phyloP scores from a whole-genome alignment of 2,329 filamentous ascomycete species.

The Fusarium multiceps region DNA sequence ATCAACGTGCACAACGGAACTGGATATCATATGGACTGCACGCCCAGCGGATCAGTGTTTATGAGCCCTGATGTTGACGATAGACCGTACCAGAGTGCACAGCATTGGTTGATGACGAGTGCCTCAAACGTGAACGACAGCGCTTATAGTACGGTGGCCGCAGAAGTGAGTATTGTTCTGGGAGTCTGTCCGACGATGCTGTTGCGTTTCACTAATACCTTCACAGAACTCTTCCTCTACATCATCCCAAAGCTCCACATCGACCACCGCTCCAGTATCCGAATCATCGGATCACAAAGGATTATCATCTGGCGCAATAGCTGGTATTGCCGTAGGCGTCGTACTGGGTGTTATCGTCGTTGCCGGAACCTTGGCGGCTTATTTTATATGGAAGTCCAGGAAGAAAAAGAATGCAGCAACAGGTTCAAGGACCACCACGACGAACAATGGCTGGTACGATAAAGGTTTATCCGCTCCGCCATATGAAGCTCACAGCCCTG shows the following conservation, averaged over 20 bases:
- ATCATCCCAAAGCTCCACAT: neutral
- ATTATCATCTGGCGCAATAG: neutral
- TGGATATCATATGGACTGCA: constrained; percentile 46
- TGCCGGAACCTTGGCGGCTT: neutral
- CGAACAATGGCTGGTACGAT: accelerated
- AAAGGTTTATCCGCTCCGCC: accelerated
- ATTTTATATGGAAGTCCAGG: neutral
- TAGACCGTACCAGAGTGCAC: constrained; percentile 40
- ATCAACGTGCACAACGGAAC: constrained; percentile 49
- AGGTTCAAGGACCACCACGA: accelerated
- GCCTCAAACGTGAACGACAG: constrained; percentile 45
- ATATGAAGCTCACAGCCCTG: neutral
- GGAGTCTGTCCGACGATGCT: accelerated
- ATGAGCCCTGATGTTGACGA: constrained; percentile 43
- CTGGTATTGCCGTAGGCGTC: neutral
- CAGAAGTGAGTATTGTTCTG: neutral
- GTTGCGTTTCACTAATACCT: neutral
- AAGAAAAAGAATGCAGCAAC: neutral
- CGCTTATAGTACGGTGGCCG: constrained; percentile 46
- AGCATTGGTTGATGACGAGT: constrained; percentile 51
- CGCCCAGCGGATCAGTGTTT: constrained; percentile 47
- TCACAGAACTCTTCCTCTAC: neutral
- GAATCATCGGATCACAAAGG: neutral
- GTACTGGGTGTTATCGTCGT: neutral
- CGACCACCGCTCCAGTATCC: neutral